Percentiles rank a stretch among this genome's conserved stretches.
phyloP scores from a whole-genome alignment of 2,329 filamentous ascomycete genomes.

The Pseudodiploospora longispora region DNA sequence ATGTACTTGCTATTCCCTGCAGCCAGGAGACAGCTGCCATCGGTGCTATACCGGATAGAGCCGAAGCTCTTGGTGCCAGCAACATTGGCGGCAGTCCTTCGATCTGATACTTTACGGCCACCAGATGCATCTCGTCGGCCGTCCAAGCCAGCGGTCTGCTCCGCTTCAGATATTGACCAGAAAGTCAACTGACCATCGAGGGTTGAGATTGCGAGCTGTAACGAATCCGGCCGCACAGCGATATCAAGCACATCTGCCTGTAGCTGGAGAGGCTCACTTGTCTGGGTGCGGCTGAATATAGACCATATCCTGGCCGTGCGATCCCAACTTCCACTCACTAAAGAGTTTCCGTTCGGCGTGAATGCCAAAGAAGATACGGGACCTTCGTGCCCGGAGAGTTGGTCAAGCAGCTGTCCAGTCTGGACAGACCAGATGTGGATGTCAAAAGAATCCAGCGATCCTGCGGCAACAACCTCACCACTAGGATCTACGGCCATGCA shows the following conservation, averaged over 20 bases:
- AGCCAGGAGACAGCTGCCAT: slow-evolving; percentile 83
- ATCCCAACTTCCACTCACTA: slow-evolving; percentile 95
- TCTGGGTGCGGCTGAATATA: slow-evolving; percentile 88
- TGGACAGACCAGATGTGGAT: slow-evolving; percentile 99
- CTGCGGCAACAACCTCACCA: slow-evolving; percentile 91
- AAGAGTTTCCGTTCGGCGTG: slow-evolving; percentile 71
- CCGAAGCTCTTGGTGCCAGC: slow-evolving; percentile 86
- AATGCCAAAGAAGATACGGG: slow-evolving; percentile 86
- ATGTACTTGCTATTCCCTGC: slow-evolving; percentile 98
- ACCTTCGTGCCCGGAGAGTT: slow-evolving; percentile 85
- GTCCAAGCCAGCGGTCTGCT: slow-evolving; percentile 79
- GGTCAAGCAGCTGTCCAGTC: slow-evolving; percentile 89
- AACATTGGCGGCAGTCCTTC: slow-evolving; percentile 83
- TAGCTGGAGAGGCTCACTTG: slow-evolving; percentile 85
- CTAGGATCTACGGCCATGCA: slow-evolving; percentile 95
- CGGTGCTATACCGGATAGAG: slow-evolving; percentile 82
- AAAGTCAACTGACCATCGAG: slow-evolving; percentile 91
- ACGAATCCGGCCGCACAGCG: slow-evolving; percentile 79
- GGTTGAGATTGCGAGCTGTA: slow-evolving; percentile 85
- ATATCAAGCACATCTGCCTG: slow-evolving; percentile 86
- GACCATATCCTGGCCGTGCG: slow-evolving; percentile 93
- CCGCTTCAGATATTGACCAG: slow-evolving; percentile 83
- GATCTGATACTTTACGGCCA: slow-evolving; percentile 79
- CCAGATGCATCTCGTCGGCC: slow-evolving; percentile 88
- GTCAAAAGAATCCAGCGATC: slow-evolving; percentile 91